Percentiles rank a stretch among this genome's conserved stretches.
Evolutionary conservation across 495 filamentous ascomycete genomes (phyloP).

Genomic region (Trypethelium eluteriae): DNA sequence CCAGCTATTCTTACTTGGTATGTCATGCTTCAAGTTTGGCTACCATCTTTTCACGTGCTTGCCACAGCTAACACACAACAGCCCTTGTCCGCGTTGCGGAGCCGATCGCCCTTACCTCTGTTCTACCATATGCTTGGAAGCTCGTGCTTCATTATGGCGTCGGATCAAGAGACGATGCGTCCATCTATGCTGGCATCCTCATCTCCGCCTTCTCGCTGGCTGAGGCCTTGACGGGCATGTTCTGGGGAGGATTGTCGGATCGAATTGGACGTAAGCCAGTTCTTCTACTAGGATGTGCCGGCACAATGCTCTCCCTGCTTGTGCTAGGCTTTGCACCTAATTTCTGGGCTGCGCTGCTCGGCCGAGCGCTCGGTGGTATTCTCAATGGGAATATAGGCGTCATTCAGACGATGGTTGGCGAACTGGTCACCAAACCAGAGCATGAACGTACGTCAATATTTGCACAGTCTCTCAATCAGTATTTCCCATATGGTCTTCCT

Average conservation of each 20-base stretch:
- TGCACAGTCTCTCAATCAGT: background rate
- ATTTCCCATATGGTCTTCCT: background rate
- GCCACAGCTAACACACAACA: slow-evolving; percentile 28
- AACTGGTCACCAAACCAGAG: slow-evolving; percentile 67
- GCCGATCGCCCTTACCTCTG: slow-evolving; percentile 79
- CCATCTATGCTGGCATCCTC: slow-evolving; percentile 77
- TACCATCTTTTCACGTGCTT: background rate
- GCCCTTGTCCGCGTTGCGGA: slow-evolving; percentile 73
- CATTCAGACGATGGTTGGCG: slow-evolving; percentile 88
- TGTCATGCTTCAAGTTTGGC: slow-evolving; percentile 23
- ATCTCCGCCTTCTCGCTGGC: slow-evolving; percentile 76
- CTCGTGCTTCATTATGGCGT: slow-evolving; percentile 68
- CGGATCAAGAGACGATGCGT: slow-evolving; percentile 60
- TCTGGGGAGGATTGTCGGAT: slow-evolving; percentile 75
- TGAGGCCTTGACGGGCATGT: slow-evolving; percentile 70
- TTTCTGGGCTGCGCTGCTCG: slow-evolving; percentile 68
- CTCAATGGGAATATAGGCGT: slow-evolving; percentile 86
- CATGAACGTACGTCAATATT: slow-evolving; percentile 62
- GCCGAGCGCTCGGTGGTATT: slow-evolving; percentile 67
- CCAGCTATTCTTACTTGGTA: slow-evolving; percentile 73
- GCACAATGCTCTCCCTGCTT: slow-evolving; percentile 70
- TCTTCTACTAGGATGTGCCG: slow-evolving; percentile 67
- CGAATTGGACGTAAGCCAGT: slow-evolving; percentile 77
- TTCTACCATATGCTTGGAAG: slow-evolving; percentile 82
- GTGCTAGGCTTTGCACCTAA: slow-evolving; percentile 76